Percentiles rank a stretch among this genome's conserved stretches.
Evolutionary conservation across 2,329 filamentous ascomycete species (phyloP).

Genomic region (Fusarium hostae): DNA sequence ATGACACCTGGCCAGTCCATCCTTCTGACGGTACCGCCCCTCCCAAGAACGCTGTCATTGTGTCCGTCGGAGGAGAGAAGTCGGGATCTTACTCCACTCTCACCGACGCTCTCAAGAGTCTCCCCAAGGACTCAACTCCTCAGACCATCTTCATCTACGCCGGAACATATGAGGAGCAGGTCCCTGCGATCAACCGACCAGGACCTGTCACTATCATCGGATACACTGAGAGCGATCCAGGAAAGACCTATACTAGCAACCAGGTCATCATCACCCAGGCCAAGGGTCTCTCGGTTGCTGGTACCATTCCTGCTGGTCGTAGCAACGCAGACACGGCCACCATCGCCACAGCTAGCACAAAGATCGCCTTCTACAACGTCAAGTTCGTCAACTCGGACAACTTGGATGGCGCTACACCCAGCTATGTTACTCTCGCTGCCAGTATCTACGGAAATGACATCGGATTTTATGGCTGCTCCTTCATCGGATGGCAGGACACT

Average conservation of each 20-base stretch:
- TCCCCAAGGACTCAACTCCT: constrained; percentile 49
- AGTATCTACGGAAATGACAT: constrained; percentile 52
- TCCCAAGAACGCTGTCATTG: constrained; percentile 54
- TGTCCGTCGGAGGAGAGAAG: constrained; percentile 47
- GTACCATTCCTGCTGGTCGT: constrained; percentile 42
- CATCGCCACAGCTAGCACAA: constrained; percentile 51
- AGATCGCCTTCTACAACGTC: constrained; percentile 51
- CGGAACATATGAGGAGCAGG: constrained; percentile 57
- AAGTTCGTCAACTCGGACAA: constrained; percentile 56
- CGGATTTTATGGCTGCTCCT: constrained; percentile 52
- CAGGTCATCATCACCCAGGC: constrained; percentile 59
- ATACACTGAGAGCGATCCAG: constrained; percentile 55
- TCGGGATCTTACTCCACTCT: constrained; percentile 45
- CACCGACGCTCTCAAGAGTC: constrained; percentile 45
- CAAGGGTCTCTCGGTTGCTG: constrained; percentile 30
- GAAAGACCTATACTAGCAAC: constrained; percentile 62
- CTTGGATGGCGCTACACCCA: constrained; percentile 20
- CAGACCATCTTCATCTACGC: constrained; percentile 57
- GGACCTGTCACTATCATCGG: constrained; percentile 57
- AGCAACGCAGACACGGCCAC: constrained; percentile 39
- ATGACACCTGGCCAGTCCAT: constrained; percentile 24
- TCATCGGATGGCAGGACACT: constrained; percentile 38
- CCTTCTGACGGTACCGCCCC: constrained; percentile 55
- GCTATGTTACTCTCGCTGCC: constrained; percentile 36
- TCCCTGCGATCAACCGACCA: constrained; percentile 51